Evolutionary conservation across 2,329 filamentous ascomycete genomes (phyloP).

Genomic region (Neurospora sp.): DNA sequence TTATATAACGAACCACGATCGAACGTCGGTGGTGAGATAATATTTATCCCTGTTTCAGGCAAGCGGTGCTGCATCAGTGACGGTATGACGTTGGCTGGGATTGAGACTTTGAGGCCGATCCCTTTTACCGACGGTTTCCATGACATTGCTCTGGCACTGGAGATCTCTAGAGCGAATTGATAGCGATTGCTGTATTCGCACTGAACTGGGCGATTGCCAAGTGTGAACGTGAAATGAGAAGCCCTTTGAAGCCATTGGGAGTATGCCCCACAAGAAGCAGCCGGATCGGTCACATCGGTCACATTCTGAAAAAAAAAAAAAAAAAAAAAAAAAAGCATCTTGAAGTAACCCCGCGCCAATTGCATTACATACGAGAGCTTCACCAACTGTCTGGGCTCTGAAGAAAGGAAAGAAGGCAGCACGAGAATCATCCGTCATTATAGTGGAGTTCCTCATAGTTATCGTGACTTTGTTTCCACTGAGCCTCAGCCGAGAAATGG

Average conservation of each 20-base stretch:
- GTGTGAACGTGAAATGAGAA: not conserved
- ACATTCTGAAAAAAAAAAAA: not conserved
- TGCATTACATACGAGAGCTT: not conserved
- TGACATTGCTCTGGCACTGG: not conserved
- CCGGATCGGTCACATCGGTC: not conserved
- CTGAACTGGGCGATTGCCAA: not conserved
- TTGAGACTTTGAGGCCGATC: not conserved
- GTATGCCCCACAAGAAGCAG: not conserved
- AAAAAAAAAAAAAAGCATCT: not conserved
- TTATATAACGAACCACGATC: not conserved
- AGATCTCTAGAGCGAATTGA: not conserved
- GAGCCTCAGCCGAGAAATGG: not conserved
- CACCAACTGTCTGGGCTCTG: not conserved
- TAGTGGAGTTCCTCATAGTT: not conserved
- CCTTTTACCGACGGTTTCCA: not conserved
- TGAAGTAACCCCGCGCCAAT: not conserved
- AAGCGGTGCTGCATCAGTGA: slow-evolving; percentile 17
- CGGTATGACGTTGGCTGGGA: slow-evolving; percentile 3
- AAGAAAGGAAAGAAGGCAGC: not conserved
- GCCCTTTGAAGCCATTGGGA: not conserved
- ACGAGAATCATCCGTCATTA: not conserved
- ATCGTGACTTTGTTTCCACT: not conserved
- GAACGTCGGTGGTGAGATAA: not conserved
- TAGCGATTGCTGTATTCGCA: not conserved
- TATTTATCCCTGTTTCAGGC: slow-evolving; percentile 3